Percentiles rank a stretch among this genome's conserved stretches.
phyloP scores from a whole-genome alignment of 805 yeast species.

The Cyberlindnera suaveolens region DNA sequence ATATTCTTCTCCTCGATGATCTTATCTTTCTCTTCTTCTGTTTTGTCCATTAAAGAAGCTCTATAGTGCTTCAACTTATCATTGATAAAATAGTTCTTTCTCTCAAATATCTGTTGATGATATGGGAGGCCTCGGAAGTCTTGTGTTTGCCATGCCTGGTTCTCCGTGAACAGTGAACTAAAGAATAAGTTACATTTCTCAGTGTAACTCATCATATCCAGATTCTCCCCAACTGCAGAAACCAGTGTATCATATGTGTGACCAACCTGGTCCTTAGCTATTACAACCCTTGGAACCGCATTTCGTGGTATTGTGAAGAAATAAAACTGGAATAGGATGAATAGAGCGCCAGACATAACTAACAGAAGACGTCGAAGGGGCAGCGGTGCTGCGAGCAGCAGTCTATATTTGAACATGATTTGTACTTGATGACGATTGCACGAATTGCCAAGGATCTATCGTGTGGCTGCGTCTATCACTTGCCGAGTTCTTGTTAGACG shows the following conservation, averaged over 20 bases:
- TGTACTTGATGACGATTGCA: too few relatives aligned
- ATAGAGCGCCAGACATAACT: background rate
- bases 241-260: background rate
- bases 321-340: background rate
- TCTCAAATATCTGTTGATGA: constrained; percentile 16
- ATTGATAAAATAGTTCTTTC: constrained; percentile 13
- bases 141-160: constrained; percentile 18
- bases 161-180: constrained; percentile 17
- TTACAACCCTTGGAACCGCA: background rate
- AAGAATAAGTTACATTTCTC: constrained; percentile 28
- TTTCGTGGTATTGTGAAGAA: constrained; percentile 1
- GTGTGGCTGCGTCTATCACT: too few relatives aligned
- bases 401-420: too few relatives aligned
- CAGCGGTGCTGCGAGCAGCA: too few relatives aligned
- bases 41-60: constrained; percentile 1
- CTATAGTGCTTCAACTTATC: constrained; percentile 12
- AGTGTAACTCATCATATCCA: constrained; percentile 4
- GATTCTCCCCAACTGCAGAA: background rate
- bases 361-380: background rate
- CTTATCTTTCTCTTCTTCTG: constrained; percentile 12
- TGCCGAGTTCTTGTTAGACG: too few relatives aligned
- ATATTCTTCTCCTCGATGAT: constrained; percentile 12
- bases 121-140: constrained; percentile 17
- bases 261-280: background rate
- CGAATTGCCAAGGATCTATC: too few relatives aligned